Percentiles rank a stretch among this genome's conserved stretches.
phyloP scores from a whole-genome alignment of 352 stramenopile species.

The Phytopythium montanum region DNA sequence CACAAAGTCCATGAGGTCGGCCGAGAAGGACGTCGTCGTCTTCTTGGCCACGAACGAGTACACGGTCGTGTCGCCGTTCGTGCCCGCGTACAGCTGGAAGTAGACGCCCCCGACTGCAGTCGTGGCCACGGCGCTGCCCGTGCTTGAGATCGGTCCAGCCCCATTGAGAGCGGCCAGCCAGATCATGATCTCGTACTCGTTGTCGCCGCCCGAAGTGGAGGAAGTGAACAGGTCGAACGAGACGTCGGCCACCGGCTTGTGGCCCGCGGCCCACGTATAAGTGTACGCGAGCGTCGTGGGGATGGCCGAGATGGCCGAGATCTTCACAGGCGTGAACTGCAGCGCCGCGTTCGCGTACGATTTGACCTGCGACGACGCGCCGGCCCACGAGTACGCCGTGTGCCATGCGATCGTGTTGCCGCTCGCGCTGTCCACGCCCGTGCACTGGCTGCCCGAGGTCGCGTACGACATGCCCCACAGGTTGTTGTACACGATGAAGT shows the following conservation, averaged over 20 bases:
- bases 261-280: slow-evolving; percentile 23
- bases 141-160: slow-evolving; percentile 21
- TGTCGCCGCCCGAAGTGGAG: slow-evolving; percentile 13
- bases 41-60: slow-evolving; percentile 31
- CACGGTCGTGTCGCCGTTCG: slow-evolving; percentile 31
- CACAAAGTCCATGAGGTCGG: slow-evolving; percentile 29
- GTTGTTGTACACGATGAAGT: slow-evolving; percentile 52
- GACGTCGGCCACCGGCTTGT: slow-evolving; percentile 36
- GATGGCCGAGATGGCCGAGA: slow-evolving; percentile 29
- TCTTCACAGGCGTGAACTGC: slow-evolving; percentile 21
- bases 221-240: slow-evolving; percentile 36
- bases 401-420: slow-evolving; percentile 29
- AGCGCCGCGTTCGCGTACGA: slow-evolving; percentile 42
- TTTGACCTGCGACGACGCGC: slow-evolving; percentile 31
- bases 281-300: slow-evolving; percentile 32
- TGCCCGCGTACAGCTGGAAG: slow-evolving; percentile 30
- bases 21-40: slow-evolving; percentile 15
- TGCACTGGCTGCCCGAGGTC: slow-evolving; percentile 33
- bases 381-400: slow-evolving; percentile 34
- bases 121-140: slow-evolving; percentile 21
- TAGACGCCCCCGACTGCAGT: slow-evolving; percentile 15
- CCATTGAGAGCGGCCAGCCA: slow-evolving; percentile 31
- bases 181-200: slow-evolving; percentile 41
- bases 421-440: slow-evolving; percentile 22
- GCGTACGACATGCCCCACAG: slow-evolving; percentile 29